These are phyloP conservation scores for Aspergillus homomorphus DNA, from an alignment of 495 filamentous ascomycete genomes.

Conservation along the genomic window DNA sequence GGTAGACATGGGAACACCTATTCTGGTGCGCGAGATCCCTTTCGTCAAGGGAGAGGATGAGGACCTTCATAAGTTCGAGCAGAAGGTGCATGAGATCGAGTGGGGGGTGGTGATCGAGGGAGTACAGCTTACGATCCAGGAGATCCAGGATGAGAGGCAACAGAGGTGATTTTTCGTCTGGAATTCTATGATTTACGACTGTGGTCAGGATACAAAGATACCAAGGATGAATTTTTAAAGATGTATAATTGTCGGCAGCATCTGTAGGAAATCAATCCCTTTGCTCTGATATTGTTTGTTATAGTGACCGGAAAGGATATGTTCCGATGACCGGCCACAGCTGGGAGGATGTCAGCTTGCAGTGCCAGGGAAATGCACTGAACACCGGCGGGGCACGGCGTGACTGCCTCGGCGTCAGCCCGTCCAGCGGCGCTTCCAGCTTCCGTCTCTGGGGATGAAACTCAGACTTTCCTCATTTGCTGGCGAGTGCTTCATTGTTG, in stretches of 20 bases:
- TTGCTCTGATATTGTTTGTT: too few species aligned
- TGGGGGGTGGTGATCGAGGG: constrained; percentile 69
- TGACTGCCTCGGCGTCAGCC: too few species aligned
- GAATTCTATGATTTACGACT: constrained; percentile 1
- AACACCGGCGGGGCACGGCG: too few species aligned
- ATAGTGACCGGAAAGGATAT: too few species aligned
- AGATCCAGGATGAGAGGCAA: constrained; percentile 35
- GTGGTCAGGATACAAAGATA: background rate
- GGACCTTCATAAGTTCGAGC: constrained; percentile 60
- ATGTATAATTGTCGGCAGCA: background rate
- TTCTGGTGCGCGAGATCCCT: constrained; percentile 68
- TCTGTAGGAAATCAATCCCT: background rate
- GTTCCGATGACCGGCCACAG: background rate
- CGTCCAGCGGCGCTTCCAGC: too few species aligned
- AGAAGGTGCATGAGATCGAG: constrained; percentile 68
- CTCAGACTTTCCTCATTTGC: too few species aligned
- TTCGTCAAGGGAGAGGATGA: constrained; percentile 62
- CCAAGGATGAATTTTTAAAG: background rate
- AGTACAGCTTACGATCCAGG: constrained; percentile 55
- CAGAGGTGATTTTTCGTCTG: constrained; percentile 8
- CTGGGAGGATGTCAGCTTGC: too few species aligned
- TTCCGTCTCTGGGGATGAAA: too few species aligned
- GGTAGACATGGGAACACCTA: constrained; percentile 76
- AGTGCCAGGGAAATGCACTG: too few species aligned
- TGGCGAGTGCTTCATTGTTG: background rate